Base-by-base conservation (phyloP, 768 basidiomycete species). In the Tubosaeta sp. region DNA sequence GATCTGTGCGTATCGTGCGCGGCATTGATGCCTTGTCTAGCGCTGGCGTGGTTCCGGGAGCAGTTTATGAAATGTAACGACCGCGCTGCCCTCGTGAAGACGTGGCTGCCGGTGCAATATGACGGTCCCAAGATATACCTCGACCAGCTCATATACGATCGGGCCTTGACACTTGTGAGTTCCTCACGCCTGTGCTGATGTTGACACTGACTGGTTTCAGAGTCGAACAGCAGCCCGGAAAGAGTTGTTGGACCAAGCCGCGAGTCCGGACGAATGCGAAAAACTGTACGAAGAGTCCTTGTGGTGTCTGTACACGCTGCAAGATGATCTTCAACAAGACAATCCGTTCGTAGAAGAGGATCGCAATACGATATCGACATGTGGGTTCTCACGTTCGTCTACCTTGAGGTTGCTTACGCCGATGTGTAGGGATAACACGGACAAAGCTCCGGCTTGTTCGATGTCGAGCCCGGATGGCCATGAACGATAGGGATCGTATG, bases 61-160 rank as follows among this genome's bases (percentile, higher is more conserved):
- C 87, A 93, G 57, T 99, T 97, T 68, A 83, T 94, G 62, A 94
- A 95, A 65, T 95, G 92, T 63, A 90, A 91, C 62, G 93, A 95
- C 53, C 89, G 95, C 37, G 91, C 91, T 16, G 85, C 91, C 43
- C 69, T 89, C 16, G 87, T 92, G 39, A 91, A 90, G 79, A 89
- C 88, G 0, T 92, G 91, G 89, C 67, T 92, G 13, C 89, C 90
- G 6, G 80, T 80, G 46, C 88, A 89, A 51, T 89, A 93, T 53
- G 82, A 86, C 17, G 90, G 90, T 1, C 84, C 88, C 0, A 86
- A 84, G 64, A 84, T 82, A 50, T 95, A 86, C 74, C 79, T 95
- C 14, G 95, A 97, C 65, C 88, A 92, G 68, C 74, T 97, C 22
- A 81, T 98, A 5, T 97, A 97, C 66, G 94, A 97, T 66, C 86